Evolutionary conservation across 192 early-diverging fungal genomes (phyloP).

Genomic region (Physocladia obscura): DNA sequence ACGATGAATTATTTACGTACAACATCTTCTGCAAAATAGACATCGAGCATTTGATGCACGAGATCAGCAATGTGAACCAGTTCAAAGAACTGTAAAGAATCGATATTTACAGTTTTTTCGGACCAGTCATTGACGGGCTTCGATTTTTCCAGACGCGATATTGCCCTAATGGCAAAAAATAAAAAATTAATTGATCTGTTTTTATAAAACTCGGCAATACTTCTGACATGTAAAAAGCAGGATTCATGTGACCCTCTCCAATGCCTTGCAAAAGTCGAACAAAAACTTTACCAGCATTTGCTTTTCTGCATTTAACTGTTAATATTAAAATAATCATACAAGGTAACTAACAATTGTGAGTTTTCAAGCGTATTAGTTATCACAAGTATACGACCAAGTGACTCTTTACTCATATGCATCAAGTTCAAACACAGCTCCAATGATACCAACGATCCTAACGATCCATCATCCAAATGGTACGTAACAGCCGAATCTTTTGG

Average conservation of each 20-base stretch:
- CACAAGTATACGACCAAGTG: constrained; percentile 48
- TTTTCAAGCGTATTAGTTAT: constrained; percentile 43
- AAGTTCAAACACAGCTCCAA: constrained; percentile 83
- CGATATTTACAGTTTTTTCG: constrained; percentile 50
- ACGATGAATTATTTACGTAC: constrained; percentile 38
- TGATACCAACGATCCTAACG: constrained; percentile 65
- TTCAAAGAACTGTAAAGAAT: constrained; percentile 85
- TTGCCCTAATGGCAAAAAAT: constrained; percentile 35
- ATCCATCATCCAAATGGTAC: constrained; percentile 59
- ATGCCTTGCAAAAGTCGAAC: constrained; percentile 67
- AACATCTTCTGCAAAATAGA: constrained; percentile 89
- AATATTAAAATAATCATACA: too few relatives aligned
- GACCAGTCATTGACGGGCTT: constrained; percentile 36
- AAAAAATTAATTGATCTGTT: too few relatives aligned
- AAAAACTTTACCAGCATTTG: constrained; percentile 79
- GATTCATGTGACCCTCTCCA: constrained; percentile 72
- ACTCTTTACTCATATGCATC: constrained; percentile 86
- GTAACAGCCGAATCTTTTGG: constrained; percentile 51
- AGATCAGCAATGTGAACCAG: constrained; percentile 92
- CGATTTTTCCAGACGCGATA: constrained; percentile 39
- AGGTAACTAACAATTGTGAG: constrained; percentile 38
- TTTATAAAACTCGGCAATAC: too few relatives aligned
- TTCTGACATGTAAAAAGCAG: constrained; percentile 59
- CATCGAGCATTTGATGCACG: constrained; percentile 90
- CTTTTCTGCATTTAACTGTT: constrained; percentile 47